phyloP scores from a whole-genome alignment of 1,139 yeast genomes.

The Scheffersomyces insectosa region DNA sequence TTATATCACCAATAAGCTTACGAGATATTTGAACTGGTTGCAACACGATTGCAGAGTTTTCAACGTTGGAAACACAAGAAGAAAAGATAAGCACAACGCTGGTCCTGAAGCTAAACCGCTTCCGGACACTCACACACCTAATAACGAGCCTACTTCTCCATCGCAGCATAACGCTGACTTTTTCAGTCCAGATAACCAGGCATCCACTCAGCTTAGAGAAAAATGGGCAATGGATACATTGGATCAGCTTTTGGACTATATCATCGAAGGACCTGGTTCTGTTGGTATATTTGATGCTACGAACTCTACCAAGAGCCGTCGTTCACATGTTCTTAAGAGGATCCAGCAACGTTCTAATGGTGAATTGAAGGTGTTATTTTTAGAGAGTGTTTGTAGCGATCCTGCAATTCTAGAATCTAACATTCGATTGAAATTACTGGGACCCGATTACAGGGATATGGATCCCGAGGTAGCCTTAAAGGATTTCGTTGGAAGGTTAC shows the following conservation, averaged over 20 bases:
- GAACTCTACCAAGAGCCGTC: constrained; percentile 77
- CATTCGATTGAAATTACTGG: constrained; percentile 79
- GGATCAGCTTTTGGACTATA: constrained; percentile 78
- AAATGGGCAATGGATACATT: constrained; percentile 96
- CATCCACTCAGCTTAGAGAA: constrained; percentile 71
- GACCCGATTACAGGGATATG: constrained; percentile 90
- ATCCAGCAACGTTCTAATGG: constrained; percentile 73
- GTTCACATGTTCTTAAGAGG: constrained; percentile 66
- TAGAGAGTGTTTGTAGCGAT: constrained; percentile 88
- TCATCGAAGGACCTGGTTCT: constrained; percentile 77
- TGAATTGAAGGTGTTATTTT: constrained; percentile 74
- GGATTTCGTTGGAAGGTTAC: constrained; percentile 81
- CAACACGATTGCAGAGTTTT: constrained; percentile 89
- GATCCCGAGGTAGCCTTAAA: constrained; percentile 76
- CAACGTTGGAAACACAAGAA: constrained; percentile 91
- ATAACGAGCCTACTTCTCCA: constrained; percentile 23
- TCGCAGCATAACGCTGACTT: constrained; percentile 71
- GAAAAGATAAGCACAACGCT: constrained; percentile 63
- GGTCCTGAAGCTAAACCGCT: constrained; percentile 77
- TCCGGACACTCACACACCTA: constrained; percentile 57
- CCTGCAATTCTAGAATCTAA: constrained; percentile 76
- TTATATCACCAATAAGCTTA: constrained; percentile 85
- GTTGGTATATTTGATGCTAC: constrained; percentile 97
- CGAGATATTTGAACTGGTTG: constrained; percentile 87
- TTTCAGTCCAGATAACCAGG: constrained; percentile 77